A percentile compares a stretch with the other conserved stretches of the same genome.
Evolutionary conservation across 176 grass and related monocot genomes (phyloP).

Genomic region (Zoysia pacifica): DNA sequence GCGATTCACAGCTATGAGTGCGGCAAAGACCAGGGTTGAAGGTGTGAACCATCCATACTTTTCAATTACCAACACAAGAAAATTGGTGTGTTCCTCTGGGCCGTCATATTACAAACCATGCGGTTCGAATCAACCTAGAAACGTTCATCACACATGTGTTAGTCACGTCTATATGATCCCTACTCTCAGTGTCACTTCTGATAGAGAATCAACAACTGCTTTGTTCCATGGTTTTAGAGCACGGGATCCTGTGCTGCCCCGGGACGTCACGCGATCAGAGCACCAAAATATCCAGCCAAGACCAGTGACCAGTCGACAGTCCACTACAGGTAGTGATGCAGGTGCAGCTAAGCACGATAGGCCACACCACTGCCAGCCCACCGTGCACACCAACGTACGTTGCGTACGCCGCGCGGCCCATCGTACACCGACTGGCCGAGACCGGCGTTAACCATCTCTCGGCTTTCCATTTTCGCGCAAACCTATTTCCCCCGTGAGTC

Average conservation of each 20-base stretch:
- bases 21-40: too few relatives aligned
- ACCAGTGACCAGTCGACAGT: not conserved
- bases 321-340: not conserved
- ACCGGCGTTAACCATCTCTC: not conserved
- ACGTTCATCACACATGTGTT: too few relatives aligned
- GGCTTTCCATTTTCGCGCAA: not conserved
- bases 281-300: not conserved
- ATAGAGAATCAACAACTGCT: too few relatives aligned
- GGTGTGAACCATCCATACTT: too few relatives aligned
- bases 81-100: too few relatives aligned
- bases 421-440: not conserved
- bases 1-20: too few relatives aligned
- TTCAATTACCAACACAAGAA: too few relatives aligned
- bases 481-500: not conserved
- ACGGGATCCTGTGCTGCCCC: not conserved
- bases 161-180: too few relatives aligned
- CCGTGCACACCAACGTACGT: not conserved
- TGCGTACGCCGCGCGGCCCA: not conserved
- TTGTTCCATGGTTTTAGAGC: not conserved
- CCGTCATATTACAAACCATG: too few relatives aligned
- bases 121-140: too few relatives aligned
- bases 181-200: too few relatives aligned
- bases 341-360: not conserved
- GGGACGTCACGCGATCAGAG: not conserved
- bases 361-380: slow-evolving; percentile 4